phyloP scores from a whole-genome alignment of 1,139 yeast species.

The Suhomyces coccinellae region DNA sequence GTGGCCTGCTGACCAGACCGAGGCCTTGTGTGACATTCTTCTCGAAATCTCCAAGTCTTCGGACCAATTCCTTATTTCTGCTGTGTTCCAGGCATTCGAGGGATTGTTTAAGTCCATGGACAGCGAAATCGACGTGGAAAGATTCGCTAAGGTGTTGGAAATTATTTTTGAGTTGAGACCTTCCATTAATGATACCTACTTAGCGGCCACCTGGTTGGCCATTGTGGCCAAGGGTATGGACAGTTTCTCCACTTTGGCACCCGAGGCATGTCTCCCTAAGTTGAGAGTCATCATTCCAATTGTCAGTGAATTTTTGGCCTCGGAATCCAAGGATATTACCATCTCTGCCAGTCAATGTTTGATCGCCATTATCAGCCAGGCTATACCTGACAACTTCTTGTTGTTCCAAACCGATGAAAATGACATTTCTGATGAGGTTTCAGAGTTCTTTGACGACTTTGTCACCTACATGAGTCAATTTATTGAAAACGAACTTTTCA shows the following conservation, averaged over 20 bases:
- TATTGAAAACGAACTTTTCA: constrained; percentile 57
- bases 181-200: constrained; percentile 73
- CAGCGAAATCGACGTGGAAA: constrained; percentile 60
- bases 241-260: constrained; percentile 62
- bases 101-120: constrained; percentile 78
- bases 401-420: constrained; percentile 49
- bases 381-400: constrained; percentile 60
- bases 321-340: constrained; percentile 68
- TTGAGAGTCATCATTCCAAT: constrained; percentile 58
- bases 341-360: constrained; percentile 84
- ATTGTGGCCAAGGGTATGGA: constrained; percentile 86
- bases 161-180: constrained; percentile 81
- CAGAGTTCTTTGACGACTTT: constrained; percentile 58
- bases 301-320: constrained; percentile 60
- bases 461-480: constrained; percentile 50
- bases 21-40: constrained; percentile 71
- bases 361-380: constrained; percentile 68
- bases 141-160: constrained; percentile 63
- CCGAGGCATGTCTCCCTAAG: constrained; percentile 55
- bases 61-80: constrained; percentile 78
- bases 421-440: constrained; percentile 44
- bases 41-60: constrained; percentile 76
- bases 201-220: constrained; percentile 94
- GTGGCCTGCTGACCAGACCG: constrained; percentile 77
- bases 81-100: constrained; percentile 85